A percentile compares a stretch with the other conserved stretches of the same genome.
Evolutionary conservation across 164 flowering plant species (phyloP).

Genomic region (Nymphaea colorata): DNA sequence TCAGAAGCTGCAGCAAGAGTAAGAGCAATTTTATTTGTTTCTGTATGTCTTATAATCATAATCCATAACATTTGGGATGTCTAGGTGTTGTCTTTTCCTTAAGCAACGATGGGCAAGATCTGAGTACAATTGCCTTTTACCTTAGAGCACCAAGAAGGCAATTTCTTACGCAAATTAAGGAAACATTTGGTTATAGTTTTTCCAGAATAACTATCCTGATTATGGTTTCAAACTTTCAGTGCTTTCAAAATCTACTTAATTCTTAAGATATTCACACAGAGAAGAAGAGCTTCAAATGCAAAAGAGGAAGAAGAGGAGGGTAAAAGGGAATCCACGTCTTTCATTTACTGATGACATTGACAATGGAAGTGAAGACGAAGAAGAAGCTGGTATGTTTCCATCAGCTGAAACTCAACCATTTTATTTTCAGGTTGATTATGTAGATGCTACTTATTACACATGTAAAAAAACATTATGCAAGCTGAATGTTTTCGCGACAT

Average conservation of each 20-base stretch:
- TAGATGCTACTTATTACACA: no score
- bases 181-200: no score
- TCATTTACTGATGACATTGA: conserved; percentile 85
- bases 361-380: conserved; percentile 68
- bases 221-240: no score
- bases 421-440: no score
- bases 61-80: no score
- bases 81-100: no score
- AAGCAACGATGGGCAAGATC: not conserved
- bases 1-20: conserved; percentile 93
- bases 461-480: no score
- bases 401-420: not conserved
- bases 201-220: no score
- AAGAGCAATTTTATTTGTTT: conserved; percentile 16
- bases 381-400: conserved; percentile 33
- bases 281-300: conserved; percentile 81
- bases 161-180: no score
- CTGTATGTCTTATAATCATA: not conserved
- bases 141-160: no score
- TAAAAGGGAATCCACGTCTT: conserved; percentile 58
- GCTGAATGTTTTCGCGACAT: no score
- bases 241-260: no score
- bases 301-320: conserved; percentile 78
- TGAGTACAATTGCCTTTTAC: not conserved
- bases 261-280: conserved; percentile 23